These are phyloP conservation scores for Triticum urartu DNA, from an alignment of 176 grass and related monocot genomes.

Conservation along the genomic window DNA sequence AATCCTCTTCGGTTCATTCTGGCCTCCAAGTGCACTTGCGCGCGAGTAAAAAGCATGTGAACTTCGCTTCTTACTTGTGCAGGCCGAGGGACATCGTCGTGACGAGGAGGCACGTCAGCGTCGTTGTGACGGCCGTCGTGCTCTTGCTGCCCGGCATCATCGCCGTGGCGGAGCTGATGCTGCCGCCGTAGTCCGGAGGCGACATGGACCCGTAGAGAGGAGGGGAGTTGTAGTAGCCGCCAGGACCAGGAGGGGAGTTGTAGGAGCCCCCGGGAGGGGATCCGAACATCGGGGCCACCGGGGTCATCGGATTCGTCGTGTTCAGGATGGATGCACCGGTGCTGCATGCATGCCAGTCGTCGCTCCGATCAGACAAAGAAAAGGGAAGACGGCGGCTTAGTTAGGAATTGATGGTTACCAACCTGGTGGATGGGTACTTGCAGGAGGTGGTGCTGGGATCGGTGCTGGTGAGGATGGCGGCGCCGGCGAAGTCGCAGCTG, in stretches of 20 bases:
- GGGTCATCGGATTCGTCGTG: constrained; percentile 52
- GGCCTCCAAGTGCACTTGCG: neutral
- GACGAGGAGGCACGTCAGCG: constrained; percentile 28
- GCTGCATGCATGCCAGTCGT: constrained; percentile 27
- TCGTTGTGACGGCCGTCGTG: neutral
- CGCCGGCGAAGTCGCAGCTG: constrained; percentile 68
- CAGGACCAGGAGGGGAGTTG: constrained; percentile 27
- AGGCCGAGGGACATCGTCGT: neutral
- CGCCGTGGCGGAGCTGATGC: constrained; percentile 26
- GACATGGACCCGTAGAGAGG: constrained; percentile 46
- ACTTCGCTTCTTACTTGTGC: neutral
- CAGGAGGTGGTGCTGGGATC: constrained; percentile 67
- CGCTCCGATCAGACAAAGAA: neutral
- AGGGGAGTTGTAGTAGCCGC: constrained; percentile 16
- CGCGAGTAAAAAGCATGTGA: no score
- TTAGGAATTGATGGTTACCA: constrained; percentile 3
- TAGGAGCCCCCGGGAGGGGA: constrained; percentile 17
- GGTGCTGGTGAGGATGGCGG: constrained; percentile 47
- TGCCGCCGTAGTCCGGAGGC: constrained; percentile 40
- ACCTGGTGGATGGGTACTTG: constrained; percentile 55
- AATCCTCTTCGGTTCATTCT: neutral
- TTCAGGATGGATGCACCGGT: constrained; percentile 61
- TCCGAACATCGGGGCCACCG: constrained; percentile 25
- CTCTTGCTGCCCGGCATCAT: neutral
- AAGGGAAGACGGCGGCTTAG: neutral